These are phyloP conservation scores for Periconia sp. DNA, from an alignment of 2,329 filamentous ascomycete genomes.

Conservation along the genomic window DNA sequence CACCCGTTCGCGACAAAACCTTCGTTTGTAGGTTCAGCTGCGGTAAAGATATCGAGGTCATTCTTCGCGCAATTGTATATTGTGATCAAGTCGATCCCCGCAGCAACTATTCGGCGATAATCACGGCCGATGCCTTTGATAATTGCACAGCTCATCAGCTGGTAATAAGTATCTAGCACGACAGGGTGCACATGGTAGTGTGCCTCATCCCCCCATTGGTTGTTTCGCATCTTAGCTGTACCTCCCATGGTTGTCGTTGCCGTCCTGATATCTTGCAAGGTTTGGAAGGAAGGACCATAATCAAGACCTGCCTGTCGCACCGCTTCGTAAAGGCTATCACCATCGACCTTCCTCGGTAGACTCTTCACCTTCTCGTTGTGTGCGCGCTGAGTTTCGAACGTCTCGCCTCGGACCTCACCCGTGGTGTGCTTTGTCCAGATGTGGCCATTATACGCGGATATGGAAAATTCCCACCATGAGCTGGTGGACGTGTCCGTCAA, in stretches of 20 bases:
- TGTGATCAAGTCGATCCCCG: not conserved
- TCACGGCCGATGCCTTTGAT: not conserved
- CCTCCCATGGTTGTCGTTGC: not conserved
- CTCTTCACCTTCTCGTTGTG: not conserved
- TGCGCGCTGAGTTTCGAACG: not conserved
- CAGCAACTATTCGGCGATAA: not conserved
- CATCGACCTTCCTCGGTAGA: not conserved
- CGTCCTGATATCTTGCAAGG: not conserved
- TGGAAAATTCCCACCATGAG: constrained; percentile 14
- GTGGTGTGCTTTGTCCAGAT: constrained; percentile 11
- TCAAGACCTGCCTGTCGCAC: not conserved
- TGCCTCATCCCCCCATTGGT: not conserved
- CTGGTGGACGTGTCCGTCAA: constrained; percentile 14
- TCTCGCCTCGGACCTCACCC: constrained; percentile 19
- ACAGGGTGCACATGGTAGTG: not conserved
- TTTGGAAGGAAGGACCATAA: not conserved
- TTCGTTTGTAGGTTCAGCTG: not conserved
- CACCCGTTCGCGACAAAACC: not conserved
- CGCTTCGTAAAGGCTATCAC: not conserved
- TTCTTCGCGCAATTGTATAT: not conserved
- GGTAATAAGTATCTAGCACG: not conserved
- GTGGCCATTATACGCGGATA: constrained; percentile 15
- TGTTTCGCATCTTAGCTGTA: not conserved
- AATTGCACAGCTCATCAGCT: not conserved
- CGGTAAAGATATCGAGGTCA: not conserved